A percentile compares a stretch with the other conserved stretches of the same genome.
These are phyloP conservation scores for Trichothecium roseum DNA, from an alignment of 2,329 filamentous ascomycete species.

Conservation along the genomic window DNA sequence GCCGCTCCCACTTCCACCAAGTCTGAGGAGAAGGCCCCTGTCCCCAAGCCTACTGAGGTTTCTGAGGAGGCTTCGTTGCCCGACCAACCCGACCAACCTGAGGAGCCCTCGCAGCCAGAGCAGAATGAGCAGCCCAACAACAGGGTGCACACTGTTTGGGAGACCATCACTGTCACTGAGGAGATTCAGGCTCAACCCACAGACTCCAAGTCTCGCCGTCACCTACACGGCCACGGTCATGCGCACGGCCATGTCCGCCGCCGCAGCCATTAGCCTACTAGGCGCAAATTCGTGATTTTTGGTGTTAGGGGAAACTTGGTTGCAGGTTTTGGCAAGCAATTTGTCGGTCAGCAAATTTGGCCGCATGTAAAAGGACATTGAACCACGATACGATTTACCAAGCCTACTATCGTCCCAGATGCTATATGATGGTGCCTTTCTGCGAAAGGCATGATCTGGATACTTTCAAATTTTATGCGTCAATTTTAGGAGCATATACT, in stretches of 20 bases:
- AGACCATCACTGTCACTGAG: conserved; percentile 34
- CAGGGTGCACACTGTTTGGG: conserved; percentile 27
- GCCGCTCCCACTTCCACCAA: conserved; percentile 1
- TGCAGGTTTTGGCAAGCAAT: too few species aligned
- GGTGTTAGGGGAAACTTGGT: too few species aligned
- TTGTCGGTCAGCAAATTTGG: too few species aligned
- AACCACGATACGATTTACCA: too few species aligned
- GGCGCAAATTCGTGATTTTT: too few species aligned
- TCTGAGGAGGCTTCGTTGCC: not conserved
- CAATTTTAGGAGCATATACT: not conserved
- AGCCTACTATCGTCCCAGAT: too few species aligned
- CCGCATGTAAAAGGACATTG: too few species aligned
- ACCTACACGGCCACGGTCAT: too few species aligned
- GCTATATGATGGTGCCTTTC: not conserved
- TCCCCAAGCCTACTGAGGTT: not conserved
- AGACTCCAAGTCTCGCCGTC: too few species aligned
- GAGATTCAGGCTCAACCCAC: conserved; percentile 1
- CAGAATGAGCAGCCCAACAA: conserved; percentile 5
- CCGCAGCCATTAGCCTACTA: too few species aligned
- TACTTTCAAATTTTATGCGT: conserved; percentile 1
- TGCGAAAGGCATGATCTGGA: not conserved
- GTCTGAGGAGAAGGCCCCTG: not conserved
- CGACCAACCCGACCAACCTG: not conserved
- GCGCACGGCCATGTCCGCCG: too few species aligned
- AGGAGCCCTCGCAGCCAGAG: not conserved